A percentile compares a stretch with the other conserved stretches of the same genome.
These are phyloP conservation scores for Hippophae tibetana DNA, from an alignment of 306 rosid species.

Conservation along the genomic window DNA sequence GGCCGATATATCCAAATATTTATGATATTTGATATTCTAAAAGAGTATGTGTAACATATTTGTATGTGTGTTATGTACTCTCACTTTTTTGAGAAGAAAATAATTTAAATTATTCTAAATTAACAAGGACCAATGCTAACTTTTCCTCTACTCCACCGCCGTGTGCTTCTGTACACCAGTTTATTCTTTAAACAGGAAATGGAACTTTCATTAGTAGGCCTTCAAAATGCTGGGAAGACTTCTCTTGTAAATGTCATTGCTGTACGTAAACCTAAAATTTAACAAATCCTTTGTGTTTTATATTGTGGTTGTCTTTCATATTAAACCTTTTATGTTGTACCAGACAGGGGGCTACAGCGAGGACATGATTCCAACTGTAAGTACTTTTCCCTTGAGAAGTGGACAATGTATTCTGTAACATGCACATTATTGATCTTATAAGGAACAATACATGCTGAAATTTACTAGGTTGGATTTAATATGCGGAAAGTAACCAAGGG, in stretches of 20 bases:
- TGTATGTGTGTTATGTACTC: too few relatives aligned
- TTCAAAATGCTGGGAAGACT: conserved; percentile 94
- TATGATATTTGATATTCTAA: too few relatives aligned
- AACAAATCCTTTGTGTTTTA: conserved; percentile 1
- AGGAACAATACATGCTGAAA: conserved; percentile 5
- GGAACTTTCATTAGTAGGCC: conserved; percentile 95
- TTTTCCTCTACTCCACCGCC: conserved; percentile 2
- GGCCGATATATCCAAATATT: too few relatives aligned
- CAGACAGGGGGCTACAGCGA: conserved; percentile 94
- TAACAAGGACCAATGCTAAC: neutral
- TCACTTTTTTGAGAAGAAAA: too few relatives aligned
- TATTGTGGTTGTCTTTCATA: conserved; percentile 14
- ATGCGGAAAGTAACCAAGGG: conserved; percentile 92
- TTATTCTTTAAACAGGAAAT: conserved; percentile 91
- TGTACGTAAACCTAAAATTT: conserved; percentile 45
- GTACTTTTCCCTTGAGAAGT: conserved; percentile 23
- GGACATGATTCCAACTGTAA: conserved; percentile 98
- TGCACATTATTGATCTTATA: neutral
- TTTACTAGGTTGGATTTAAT: conserved; percentile 76
- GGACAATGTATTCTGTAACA: neutral
- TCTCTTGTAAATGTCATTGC: conserved; percentile 84
- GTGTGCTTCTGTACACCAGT: conserved; percentile 29
- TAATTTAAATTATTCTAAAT: too few relatives aligned
- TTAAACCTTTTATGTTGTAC: conserved; percentile 19
- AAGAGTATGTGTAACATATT: too few relatives aligned